Conservation (phyloP, 2,329 filamentous ascomycete species). For the Epichloe amarillans region DNA sequence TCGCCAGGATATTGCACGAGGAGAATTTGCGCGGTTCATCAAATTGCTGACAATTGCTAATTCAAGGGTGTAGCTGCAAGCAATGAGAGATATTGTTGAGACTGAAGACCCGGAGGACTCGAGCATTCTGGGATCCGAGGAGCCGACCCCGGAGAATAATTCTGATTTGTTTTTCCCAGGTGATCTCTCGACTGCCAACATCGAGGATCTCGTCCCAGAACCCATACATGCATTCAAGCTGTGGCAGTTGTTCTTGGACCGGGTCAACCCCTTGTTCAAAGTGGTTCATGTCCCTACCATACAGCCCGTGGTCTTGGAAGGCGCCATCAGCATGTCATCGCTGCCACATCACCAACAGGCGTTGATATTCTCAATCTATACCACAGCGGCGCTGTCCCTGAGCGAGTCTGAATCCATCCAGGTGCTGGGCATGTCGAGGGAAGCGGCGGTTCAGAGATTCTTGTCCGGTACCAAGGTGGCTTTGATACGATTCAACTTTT, state of each 20-base stretch:
- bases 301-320: constrained; percentile 51
- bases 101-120: constrained; percentile 34
- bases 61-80: constrained; percentile 30
- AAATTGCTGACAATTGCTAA: constrained; percentile 6
- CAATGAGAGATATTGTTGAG: constrained; percentile 46
- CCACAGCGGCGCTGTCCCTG: constrained; percentile 44
- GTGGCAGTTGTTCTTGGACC: constrained; percentile 63
- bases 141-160: constrained; percentile 37
- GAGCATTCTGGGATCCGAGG: constrained; percentile 34
- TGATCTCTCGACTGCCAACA: constrained; percentile 24
- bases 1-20: not conserved
- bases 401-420: constrained; percentile 39
- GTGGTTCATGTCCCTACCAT: constrained; percentile 58
- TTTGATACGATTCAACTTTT: constrained; percentile 40
- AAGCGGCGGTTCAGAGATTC: constrained; percentile 37
- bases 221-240: constrained; percentile 54
- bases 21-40: not conserved
- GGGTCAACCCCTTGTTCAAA: constrained; percentile 63
- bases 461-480: constrained; percentile 36
- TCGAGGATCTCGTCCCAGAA: constrained; percentile 47
- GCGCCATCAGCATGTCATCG: constrained; percentile 39
- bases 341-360: constrained; percentile 47
- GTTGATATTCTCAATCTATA: constrained; percentile 53
- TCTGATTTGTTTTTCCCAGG: constrained; percentile 34
- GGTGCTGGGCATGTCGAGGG: constrained; percentile 36